phyloP scores from a whole-genome alignment of 257 asterid genomes.

The Eucommia ulmoides region DNA sequence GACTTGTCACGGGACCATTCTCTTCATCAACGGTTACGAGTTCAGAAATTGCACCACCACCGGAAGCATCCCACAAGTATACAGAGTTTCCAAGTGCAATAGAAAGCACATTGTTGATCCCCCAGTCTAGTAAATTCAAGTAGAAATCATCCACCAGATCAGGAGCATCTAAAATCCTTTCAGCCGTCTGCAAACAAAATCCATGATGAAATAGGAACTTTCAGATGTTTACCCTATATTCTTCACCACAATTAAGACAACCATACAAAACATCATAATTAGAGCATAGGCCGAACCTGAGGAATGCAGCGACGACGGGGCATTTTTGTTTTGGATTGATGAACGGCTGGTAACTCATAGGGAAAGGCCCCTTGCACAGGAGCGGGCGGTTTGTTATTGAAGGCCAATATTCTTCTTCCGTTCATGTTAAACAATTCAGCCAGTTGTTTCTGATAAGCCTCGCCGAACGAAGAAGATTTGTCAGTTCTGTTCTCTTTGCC shows the following conservation, averaged over 20 bases:
- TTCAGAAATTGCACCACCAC: constrained; percentile 17
- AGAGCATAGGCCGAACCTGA: no score
- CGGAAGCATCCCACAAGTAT: constrained; percentile 29
- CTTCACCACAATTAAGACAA: no score
- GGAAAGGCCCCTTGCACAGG: no score
- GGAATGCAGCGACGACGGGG: no score
- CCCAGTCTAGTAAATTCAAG: constrained; percentile 38
- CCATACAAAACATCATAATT: no score
- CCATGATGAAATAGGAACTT: no score
- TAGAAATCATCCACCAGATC: constrained; percentile 27
- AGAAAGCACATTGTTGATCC: constrained; percentile 25
- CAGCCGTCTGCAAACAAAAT: constrained; percentile 19
- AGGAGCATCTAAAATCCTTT: constrained; percentile 34
- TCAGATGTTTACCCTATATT: no score
- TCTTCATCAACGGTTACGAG: constrained; percentile 18
- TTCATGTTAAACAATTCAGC: constrained; percentile 30
- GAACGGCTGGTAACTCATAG: no score
- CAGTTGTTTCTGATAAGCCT: constrained; percentile 30
- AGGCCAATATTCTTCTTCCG: constrained; percentile 36
- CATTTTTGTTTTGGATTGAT: no score
- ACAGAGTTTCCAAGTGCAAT: constrained; percentile 28
- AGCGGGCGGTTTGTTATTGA: constrained; percentile 27
- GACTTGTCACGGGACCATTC: constrained; percentile 29
- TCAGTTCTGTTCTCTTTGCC: constrained; percentile 7
- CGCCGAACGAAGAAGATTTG: constrained; percentile 20